Evolutionary conservation across 108 stramenopile species (phyloP), one percentile per base, ranked within the genome.

Genomic region (Cyclotella atomus): DNA sequence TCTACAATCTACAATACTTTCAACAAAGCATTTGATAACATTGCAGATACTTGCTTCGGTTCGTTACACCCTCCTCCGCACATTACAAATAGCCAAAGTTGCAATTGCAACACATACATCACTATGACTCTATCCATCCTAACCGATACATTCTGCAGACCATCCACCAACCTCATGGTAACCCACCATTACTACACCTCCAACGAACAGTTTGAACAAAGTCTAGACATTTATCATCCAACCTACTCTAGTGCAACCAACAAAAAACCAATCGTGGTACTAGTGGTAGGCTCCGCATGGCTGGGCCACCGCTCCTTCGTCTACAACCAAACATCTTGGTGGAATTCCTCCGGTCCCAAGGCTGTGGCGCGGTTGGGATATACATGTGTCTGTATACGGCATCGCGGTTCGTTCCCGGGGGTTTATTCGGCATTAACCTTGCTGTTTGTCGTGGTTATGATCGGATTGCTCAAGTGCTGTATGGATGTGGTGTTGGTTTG

Each of bases 221-320:
- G 82, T 44, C 59, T 90, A 15, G 89, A 90, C 75, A 73, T 90
- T 35, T 90, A 88, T 65, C 46, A 65, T 20, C 89, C 89, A 19
- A 17, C 21, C 20, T 15, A 27, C 32, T 7, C 68, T 9, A 14
- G 38, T n/a, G 49, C 28, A 25, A 7, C 52, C 28, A 28, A 2
- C 15, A 10, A 50, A 57, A 62, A 62, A 16, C 81, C 83, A 30
- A 53, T 84, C 5, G 84, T 90, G 7, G 75, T 79, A 8, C 71
- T 90, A 19, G 89, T 90, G 30, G 84, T 87, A 9, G 89, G 89
- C 29, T 87, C 85, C 0, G 89, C 82, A 3, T 90, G 89, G 89
- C 54, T 90, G 36, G 89, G 89, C 10, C 89, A 88, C 41, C 57
- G 55, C 2, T 35, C 78, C 0, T 65, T 71, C 30, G 44, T 90